These are phyloP conservation scores for Jatropha curcas DNA, from an alignment of 345 rosid species.

Conservation along the genomic window DNA sequence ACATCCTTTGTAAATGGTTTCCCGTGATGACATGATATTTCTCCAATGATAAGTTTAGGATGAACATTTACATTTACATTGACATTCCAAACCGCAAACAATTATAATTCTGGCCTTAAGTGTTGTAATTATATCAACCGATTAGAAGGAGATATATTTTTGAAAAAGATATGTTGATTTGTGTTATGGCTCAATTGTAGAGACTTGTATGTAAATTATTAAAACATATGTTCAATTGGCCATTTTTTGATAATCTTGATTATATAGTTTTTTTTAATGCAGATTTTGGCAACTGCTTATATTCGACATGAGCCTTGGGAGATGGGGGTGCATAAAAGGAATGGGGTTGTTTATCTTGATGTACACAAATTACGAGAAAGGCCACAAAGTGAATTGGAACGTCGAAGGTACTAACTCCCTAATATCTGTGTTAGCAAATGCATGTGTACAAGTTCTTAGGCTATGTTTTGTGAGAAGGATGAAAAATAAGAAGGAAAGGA, in stretches of 20 bases:
- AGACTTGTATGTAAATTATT: background rate
- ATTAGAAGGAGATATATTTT: background rate
- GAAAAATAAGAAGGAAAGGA: no score
- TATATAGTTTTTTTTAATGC: slow-evolving; percentile 22
- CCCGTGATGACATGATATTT: no score
- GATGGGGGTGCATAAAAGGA: slow-evolving; percentile 99
- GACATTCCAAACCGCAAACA: background rate
- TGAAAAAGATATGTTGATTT: background rate
- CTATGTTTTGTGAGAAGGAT: no score
- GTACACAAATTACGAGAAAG: slow-evolving; percentile 93
- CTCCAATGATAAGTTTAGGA: background rate
- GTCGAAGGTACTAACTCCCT: slow-evolving; percentile 61
- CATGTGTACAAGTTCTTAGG: background rate
- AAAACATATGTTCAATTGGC: background rate
- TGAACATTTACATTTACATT: no score
- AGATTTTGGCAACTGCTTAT: slow-evolving; percentile 93
- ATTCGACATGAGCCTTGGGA: slow-evolving; percentile 88
- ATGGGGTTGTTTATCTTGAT: slow-evolving; percentile 89
- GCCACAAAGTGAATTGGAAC: slow-evolving; percentile 78
- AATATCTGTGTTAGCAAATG: background rate
- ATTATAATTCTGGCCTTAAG: background rate
- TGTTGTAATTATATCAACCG: background rate
- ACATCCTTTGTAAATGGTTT: no score
- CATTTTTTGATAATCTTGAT: background rate
- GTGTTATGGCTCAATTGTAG: background rate